These are phyloP conservation scores for Lagenidium sp. DNA, from an alignment of 352 stramenopile genomes.

Conservation along the genomic window DNA sequence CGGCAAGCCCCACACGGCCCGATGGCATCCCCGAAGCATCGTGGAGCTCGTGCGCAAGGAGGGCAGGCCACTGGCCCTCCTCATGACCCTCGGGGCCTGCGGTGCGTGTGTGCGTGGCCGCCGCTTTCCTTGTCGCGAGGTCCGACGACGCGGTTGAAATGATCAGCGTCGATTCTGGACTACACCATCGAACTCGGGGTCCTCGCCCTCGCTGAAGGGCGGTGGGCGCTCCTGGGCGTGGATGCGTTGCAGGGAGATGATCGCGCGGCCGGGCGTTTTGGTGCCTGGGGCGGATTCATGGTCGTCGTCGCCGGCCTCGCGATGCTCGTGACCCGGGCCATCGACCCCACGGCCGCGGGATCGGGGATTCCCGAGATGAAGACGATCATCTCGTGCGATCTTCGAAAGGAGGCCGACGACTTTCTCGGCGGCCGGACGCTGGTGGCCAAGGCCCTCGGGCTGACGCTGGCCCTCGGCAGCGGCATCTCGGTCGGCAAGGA, in stretches of 20 bases:
- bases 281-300: no score
- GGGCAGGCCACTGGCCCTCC: constrained; percentile 38
- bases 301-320: constrained; percentile 43
- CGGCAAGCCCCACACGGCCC: constrained; percentile 15
- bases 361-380: constrained; percentile 78
- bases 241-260: constrained; percentile 3
- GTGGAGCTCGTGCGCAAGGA: constrained; percentile 38
- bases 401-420: constrained; percentile 57
- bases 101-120: constrained; percentile 32
- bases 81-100: constrained; percentile 35
- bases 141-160: no score
- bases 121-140: no score
- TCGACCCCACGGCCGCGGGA: constrained; percentile 57
- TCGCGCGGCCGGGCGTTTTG: no score
- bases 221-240: constrained; percentile 9
- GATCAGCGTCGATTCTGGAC: constrained; percentile 48
- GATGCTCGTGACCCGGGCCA: constrained; percentile 51
- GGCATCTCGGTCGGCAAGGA: constrained; percentile 70
- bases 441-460: constrained; percentile 50
- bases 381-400: constrained; percentile 59
- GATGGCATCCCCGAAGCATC: constrained; percentile 24
- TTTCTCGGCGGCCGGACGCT: constrained; percentile 54
- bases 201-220: constrained; percentile 10
- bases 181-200: constrained; percentile 29
- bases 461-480: constrained; percentile 58